Conservation (phyloP, 73 alveolate species). For the Stentor coeruleus region DNA sequence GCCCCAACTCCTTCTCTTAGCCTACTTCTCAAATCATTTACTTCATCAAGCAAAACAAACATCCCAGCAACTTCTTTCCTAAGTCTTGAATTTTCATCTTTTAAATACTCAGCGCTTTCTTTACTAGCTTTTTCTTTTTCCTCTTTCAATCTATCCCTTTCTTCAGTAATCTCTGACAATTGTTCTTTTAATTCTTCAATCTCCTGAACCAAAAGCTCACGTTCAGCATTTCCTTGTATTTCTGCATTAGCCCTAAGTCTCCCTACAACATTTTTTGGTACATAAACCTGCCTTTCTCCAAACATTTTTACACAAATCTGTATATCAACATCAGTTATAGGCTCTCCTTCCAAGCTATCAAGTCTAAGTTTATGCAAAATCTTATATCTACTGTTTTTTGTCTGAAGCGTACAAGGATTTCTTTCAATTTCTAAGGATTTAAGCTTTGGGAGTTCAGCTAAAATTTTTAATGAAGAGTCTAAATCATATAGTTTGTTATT, state of each 20-base stretch:
- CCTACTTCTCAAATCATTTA: constrained; percentile 1
- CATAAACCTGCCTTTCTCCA: background rate
- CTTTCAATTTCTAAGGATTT: background rate
- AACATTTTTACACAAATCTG: background rate
- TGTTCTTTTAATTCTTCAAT: constrained; percentile 5
- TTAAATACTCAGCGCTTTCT: background rate
- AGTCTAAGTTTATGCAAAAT: background rate
- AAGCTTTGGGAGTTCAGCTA: constrained; percentile 12
- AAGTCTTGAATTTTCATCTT: constrained; percentile 10
- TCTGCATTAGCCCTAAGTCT: constrained; percentile 17
- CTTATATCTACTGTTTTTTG: constrained; percentile 5
- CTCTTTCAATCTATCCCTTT: background rate
- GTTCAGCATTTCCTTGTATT: background rate
- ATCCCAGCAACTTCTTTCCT: constrained; percentile 13
- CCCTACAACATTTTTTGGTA: constrained; percentile 19
- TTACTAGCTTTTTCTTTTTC: background rate
- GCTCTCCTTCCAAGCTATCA: background rate
- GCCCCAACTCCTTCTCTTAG: constrained; percentile 18
- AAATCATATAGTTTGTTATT: constrained; percentile 14
- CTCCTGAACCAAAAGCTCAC: background rate
- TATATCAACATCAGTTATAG: constrained; percentile 9
- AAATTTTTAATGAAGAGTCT: background rate
- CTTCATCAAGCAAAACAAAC: background rate
- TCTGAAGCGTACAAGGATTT: constrained; percentile 21
- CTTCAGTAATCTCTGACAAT: background rate